phyloP scores from a whole-genome alignment of 116 monocot genomes.

The Phalaenopsis hybrid region DNA sequence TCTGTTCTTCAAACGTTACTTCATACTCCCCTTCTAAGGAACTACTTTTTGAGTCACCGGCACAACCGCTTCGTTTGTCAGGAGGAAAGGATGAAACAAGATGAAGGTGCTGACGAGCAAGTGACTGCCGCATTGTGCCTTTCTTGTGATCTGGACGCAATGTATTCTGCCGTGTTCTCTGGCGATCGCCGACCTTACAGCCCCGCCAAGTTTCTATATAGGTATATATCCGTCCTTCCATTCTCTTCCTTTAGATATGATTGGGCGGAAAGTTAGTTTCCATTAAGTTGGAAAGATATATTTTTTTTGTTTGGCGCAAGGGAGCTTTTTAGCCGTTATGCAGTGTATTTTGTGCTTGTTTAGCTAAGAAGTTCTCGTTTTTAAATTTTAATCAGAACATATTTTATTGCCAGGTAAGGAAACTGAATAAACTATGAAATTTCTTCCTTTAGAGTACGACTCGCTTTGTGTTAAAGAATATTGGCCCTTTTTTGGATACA shows the following conservation, averaged over 20 bases:
- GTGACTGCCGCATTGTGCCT: slow-evolving; percentile 28
- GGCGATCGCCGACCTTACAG: slow-evolving; percentile 67
- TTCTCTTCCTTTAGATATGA: background rate
- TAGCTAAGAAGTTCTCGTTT: background rate
- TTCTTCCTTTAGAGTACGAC: background rate
- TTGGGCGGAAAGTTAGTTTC: background rate
- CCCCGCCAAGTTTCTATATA: slow-evolving; percentile 66
- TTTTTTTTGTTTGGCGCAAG: background rate
- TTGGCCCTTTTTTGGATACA: background rate
- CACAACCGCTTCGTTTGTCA: slow-evolving; percentile 58
- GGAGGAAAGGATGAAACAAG: slow-evolving; percentile 20
- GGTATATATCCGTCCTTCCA: slow-evolving; percentile 25
- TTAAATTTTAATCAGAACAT: background rate
- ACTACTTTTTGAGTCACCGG: slow-evolving; percentile 67
- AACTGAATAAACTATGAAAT: background rate
- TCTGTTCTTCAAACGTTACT: slow-evolving; percentile 75
- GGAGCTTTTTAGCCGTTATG: background rate
- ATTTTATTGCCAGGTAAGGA: background rate
- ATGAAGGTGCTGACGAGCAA: background rate
- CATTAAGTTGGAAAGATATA: background rate
- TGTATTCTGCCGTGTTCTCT: slow-evolving; percentile 62
- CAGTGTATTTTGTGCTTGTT: background rate
- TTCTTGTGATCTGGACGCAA: slow-evolving; percentile 64
- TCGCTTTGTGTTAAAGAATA: background rate
- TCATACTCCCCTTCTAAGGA: slow-evolving; percentile 59